phyloP scores from a whole-genome alignment of 2,329 filamentous ascomycete genomes.

The Penicillium sp. region DNA sequence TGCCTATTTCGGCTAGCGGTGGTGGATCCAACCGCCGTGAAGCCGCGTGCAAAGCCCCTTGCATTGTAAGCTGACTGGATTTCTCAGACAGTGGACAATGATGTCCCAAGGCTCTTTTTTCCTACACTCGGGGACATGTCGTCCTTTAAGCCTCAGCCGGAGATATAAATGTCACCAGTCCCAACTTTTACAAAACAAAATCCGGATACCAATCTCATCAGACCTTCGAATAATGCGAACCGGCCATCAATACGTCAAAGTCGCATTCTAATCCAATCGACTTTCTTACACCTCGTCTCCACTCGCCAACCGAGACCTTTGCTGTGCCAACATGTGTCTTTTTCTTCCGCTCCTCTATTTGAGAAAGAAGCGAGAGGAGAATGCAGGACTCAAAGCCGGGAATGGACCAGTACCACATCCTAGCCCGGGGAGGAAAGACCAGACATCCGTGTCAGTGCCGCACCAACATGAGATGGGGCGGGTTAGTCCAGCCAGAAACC shows the following conservation, averaged over 20 bases:
- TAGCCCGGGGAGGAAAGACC: not conserved
- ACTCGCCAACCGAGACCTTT: not conserved
- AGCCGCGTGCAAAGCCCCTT: not conserved
- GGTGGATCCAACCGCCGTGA: not conserved
- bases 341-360: not conserved
- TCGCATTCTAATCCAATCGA: no score
- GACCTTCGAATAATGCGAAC: no score
- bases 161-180: not conserved
- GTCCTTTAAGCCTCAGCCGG: not conserved
- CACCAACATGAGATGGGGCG: not conserved
- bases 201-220: no score
- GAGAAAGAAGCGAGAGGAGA: not conserved
- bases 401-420: not conserved
- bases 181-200: no score
- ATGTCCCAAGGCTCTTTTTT: no score
- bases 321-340: not conserved
- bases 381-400: not conserved
- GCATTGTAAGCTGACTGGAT: not conserved
- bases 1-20: not conserved
- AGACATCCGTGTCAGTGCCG: not conserved
- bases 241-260: no score
- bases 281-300: not conserved
- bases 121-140: not conserved
- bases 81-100: no score
- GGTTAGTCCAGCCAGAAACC: not conserved